Base-by-base conservation (phyloP, 192 early-diverging fungal species). In the Paraglomus brasilianum region DNA sequence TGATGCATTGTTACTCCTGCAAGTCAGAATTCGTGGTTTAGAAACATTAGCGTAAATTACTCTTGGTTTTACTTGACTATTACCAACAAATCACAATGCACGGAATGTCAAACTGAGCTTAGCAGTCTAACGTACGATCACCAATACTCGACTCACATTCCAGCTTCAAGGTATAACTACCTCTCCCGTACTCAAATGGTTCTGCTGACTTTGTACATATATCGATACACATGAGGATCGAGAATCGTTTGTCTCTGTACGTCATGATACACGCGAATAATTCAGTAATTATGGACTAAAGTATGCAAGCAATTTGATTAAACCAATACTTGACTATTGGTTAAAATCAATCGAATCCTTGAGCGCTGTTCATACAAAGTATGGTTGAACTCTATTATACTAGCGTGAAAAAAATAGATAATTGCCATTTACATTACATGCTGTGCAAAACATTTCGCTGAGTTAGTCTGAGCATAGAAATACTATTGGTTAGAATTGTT, bases 11-110 rank as follows among this genome's bases (percentile, higher is more conserved):
- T 82, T 88, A 3, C 83, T 75, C 89, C 92, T 30, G 73, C 39
- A 6, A 56, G 53, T 17, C 21, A 11, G 53, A 21, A 43, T 42
- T 47, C 46, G 8, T 47, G 8, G 8, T 47, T 47, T 10, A 47
- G 15, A 47, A 47, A 47, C n/a, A 47, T 47, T 10, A 10, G 15
- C 15, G 8, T 10, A 10, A 10, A 47, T 47, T 47, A 47, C 15
- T 8, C 15, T 47, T 47, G 8, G 8, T 10, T 10, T 8, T 10
- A 47, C 8, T 47, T 17, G 10, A 14, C 5, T n/a, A n/a, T 30
- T 51, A 69, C 66, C 66, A 38, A 83, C 82, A 80, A 93, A 93
- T 90, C 92, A 93, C 55, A 92, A 75, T 9, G 89, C 73, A 72
- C 90, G 90, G 69, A 93, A 93, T 0, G 72, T 72, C 36, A 88